Evolutionary conservation across 2,329 filamentous ascomycete species (phyloP), one percentile per base, ranked within the genome.

Genomic region (Boeremia exigua): DNA sequence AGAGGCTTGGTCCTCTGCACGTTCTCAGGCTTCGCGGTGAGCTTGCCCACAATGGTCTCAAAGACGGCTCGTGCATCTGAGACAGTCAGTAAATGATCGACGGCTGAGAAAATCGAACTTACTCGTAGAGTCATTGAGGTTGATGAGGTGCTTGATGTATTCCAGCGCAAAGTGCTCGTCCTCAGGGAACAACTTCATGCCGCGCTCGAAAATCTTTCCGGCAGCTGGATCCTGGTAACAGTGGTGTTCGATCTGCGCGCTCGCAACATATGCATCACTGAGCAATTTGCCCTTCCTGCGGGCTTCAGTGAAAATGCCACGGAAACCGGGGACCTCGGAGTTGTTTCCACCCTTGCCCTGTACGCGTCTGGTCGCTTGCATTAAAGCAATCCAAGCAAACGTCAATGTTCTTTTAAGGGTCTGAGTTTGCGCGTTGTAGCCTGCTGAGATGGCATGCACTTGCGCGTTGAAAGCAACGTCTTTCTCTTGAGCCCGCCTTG

Each of bases 201-300:
- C 95, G 40, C 94, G 89, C 73, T 99, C 95, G 64, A 98, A 96
- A 57, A 99, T 98, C 78, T 95, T 97, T 38, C 90, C 91, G 1
- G 93, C 94, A 0, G 95, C 91, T 0, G 88, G 86, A 68, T 98
- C 95, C 70, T 96, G 95, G 77, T 99, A 99, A 64, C 96, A 96
- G 66, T 96, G 88, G 72, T 95, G 94, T 75, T 99, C 95, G 70
- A 99, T 90, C 56, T 96, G 82, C 14, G 96, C 95, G 64, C 92
- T 92, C 1, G 92, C 92, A 49, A 97, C 90, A 71, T 99, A 99
- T 6, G 97, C 91, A 72, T 98, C 95, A 67, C 92, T 96, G 7
- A 92, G 95, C 40, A 99, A 84, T 48, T 92, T 89, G 15, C 95
- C 96, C 61, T 88, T 88, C 68, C 90, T 89, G 30, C 95, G 87